Evolutionary conservation across 2,329 filamentous ascomycete species (phyloP).

Genomic region (Calonectria pauciramosa): DNA sequence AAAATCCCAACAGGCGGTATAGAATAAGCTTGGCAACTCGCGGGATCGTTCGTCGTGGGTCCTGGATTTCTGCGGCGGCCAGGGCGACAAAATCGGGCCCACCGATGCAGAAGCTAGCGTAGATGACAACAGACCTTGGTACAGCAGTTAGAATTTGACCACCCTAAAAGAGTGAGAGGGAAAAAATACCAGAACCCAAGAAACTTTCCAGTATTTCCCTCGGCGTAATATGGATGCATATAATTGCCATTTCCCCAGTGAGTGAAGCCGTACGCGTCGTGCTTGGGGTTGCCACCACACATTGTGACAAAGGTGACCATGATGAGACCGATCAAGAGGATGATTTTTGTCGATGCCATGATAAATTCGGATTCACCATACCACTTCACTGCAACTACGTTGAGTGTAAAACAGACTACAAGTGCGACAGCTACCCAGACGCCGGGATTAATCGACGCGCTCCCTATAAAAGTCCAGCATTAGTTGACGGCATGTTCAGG

Average conservation of each 20-base stretch:
- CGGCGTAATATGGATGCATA: constrained; percentile 47
- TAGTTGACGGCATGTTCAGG: not conserved
- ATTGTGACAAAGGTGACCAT: constrained; percentile 75
- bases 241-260: constrained; percentile 56
- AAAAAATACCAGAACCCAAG: constrained; percentile 62
- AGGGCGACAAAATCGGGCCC: constrained; percentile 74
- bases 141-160: not conserved
- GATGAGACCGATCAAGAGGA: constrained; percentile 64
- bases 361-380: constrained; percentile 61
- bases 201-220: constrained; percentile 69
- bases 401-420: constrained; percentile 58
- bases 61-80: constrained; percentile 59
- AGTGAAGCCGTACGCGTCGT: constrained; percentile 71
- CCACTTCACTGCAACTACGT: constrained; percentile 56
- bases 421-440: constrained; percentile 62
- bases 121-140: constrained; percentile 62
- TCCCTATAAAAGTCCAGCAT: not conserved
- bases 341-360: constrained; percentile 66
- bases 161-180: not conserved
- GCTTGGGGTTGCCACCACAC: constrained; percentile 74
- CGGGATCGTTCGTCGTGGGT: constrained; percentile 73
- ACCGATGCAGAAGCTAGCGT: constrained; percentile 75
- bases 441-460: constrained; percentile 52
- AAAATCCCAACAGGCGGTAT: constrained; percentile 77
- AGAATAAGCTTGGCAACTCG: constrained; percentile 80